Evolutionary conservation across 176 grass and related monocot genomes (phyloP).

Genomic region (Aegilops umbellulata): DNA sequence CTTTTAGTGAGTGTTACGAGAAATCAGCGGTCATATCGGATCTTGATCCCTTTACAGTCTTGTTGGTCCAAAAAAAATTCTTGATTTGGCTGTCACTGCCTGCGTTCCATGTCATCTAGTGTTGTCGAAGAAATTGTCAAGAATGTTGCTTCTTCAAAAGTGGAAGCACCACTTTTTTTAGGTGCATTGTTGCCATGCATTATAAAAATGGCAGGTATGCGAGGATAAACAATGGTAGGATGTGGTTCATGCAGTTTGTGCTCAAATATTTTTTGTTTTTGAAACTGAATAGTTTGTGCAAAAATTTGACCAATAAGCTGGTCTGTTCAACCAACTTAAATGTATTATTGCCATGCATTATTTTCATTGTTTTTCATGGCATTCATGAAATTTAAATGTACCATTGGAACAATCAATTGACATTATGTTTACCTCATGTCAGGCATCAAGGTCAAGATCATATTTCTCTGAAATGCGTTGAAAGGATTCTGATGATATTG

Average conservation of each 20-base stretch:
- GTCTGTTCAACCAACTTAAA: neutral
- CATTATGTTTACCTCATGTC: slow-evolving; percentile 24
- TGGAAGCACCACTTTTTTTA: too few species aligned
- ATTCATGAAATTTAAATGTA: slow-evolving; percentile 8
- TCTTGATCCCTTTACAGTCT: neutral
- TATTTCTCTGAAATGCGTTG: slow-evolving; percentile 7
- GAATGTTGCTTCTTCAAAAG: too few species aligned
- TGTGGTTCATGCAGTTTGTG: too few species aligned
- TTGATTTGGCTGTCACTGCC: neutral
- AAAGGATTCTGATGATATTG: slow-evolving; percentile 44
- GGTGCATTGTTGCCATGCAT: too few species aligned
- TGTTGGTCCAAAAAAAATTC: neutral
- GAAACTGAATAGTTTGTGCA: too few species aligned
- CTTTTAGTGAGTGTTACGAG: neutral
- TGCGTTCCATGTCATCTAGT: neutral
- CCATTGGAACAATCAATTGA: slow-evolving; percentile 16
- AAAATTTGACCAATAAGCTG: neutral
- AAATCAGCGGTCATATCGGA: neutral
- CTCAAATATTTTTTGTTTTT: too few species aligned
- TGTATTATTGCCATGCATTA: neutral
- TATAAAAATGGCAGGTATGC: too few species aligned
- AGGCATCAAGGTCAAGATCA: slow-evolving; percentile 3
- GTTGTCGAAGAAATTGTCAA: neutral
- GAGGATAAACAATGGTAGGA: too few species aligned
- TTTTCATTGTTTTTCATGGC: neutral